A percentile compares a stretch with the other conserved stretches of the same genome.
Conservation (phyloP, 2,329 filamentous ascomycete genomes). For the Nigrospora osmanthi region DNA sequence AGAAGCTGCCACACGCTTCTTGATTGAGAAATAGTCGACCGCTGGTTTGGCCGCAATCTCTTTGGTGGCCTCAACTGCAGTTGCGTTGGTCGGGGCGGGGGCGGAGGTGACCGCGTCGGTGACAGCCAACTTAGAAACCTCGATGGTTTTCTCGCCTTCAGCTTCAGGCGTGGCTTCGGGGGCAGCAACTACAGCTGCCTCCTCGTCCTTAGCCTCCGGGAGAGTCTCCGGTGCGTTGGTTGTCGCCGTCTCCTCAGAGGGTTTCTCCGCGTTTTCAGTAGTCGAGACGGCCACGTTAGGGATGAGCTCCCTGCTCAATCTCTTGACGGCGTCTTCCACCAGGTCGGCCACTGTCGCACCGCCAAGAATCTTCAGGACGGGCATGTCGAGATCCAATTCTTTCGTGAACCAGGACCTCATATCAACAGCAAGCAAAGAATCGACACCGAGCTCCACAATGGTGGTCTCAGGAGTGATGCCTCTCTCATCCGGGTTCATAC, state of each 20-base stretch:
- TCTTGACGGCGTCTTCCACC: neutral
- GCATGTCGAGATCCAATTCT: conserved; percentile 4
- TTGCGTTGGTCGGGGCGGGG: too few relatives aligned
- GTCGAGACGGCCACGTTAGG: neutral
- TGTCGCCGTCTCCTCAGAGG: too few relatives aligned
- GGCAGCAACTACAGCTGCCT: neutral
- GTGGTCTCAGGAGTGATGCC: neutral
- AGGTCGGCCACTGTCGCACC: neutral
- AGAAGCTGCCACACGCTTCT: too few relatives aligned
- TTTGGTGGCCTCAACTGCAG: neutral
- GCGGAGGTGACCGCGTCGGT: too few relatives aligned
- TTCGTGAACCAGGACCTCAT: conserved; percentile 7
- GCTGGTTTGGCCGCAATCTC: too few relatives aligned
- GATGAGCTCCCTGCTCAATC: neutral
- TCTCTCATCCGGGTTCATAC: neutral
- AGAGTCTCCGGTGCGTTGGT: too few relatives aligned
- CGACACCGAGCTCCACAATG: conserved; percentile 2
- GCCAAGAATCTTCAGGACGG: conserved; percentile 4
- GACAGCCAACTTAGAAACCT: neutral
- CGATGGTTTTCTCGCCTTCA: neutral
- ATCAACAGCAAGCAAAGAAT: conserved; percentile 8
- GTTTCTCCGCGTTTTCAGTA: neutral
- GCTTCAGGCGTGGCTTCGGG: neutral
- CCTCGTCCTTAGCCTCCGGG: neutral
- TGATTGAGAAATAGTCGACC: too few relatives aligned